phyloP scores from a whole-genome alignment of 176 grass and related monocot species.

The Oryza officinalis region DNA sequence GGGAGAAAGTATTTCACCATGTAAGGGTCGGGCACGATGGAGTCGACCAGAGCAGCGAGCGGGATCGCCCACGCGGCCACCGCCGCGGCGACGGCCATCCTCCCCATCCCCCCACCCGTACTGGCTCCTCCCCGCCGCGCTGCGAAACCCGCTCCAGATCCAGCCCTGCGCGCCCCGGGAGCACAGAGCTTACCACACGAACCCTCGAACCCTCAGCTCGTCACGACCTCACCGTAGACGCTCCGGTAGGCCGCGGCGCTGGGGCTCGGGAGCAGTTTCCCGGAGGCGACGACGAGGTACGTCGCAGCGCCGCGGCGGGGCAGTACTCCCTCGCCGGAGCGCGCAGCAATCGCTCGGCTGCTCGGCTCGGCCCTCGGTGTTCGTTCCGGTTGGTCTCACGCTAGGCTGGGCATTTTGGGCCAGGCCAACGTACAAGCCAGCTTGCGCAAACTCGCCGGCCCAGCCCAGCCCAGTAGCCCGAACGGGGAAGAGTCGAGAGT shows the following conservation, averaged over 20 bases:
- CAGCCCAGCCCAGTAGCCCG: not conserved
- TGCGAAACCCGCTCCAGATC: conserved; percentile 36
- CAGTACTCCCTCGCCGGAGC: conserved; percentile 21
- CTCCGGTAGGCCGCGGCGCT: not conserved
- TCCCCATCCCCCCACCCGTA: conserved; percentile 41
- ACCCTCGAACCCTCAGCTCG: not conserved
- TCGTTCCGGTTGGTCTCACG: not conserved
- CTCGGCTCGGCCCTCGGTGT: not conserved
- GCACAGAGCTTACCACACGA: not conserved
- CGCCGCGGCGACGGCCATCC: conserved; percentile 37
- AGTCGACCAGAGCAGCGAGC: conserved; percentile 52
- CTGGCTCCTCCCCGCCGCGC: not conserved
- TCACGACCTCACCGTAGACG: not conserved
- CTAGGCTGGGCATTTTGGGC: not conserved
- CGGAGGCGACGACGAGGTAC: not conserved
- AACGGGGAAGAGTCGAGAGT: not conserved
- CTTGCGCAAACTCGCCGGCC: not conserved
- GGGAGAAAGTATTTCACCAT: conserved; percentile 51
- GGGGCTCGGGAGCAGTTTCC: not conserved
- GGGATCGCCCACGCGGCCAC: conserved; percentile 58
- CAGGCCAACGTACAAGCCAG: not conserved
- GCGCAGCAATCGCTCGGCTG: not conserved
- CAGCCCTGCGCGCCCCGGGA: not conserved
- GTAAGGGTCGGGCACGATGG: conserved; percentile 67
- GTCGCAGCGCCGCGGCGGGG: not conserved